phyloP scores from a whole-genome alignment of 1,139 yeast genomes.

The Ogataea hybrid region DNA sequence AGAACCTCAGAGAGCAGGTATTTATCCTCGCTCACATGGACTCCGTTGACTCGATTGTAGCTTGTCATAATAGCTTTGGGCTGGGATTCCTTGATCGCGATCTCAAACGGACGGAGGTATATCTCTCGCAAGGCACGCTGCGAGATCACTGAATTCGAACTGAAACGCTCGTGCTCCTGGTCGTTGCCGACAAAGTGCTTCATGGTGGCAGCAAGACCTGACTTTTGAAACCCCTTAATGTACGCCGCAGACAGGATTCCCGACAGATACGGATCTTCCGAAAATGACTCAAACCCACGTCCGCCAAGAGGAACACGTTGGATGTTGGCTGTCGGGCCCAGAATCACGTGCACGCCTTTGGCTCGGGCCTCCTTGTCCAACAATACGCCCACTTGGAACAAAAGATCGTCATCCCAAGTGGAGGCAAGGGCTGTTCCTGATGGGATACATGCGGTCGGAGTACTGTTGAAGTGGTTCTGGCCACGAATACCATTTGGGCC shows the following conservation, averaged over 20 bases:
- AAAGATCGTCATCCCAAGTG: slow-evolving; percentile 41
- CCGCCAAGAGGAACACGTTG: slow-evolving; percentile 62
- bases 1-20: slow-evolving; percentile 42
- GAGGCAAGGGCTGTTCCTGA: slow-evolving; percentile 47
- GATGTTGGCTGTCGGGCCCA: slow-evolving; percentile 55
- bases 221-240: slow-evolving; percentile 46
- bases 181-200: slow-evolving; percentile 56
- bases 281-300: slow-evolving; percentile 57
- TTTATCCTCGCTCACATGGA: slow-evolving; percentile 48
- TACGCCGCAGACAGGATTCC: slow-evolving; percentile 50
- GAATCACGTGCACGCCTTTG: slow-evolving; percentile 46
- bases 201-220: slow-evolving; percentile 1
- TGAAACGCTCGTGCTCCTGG: slow-evolving; percentile 51
- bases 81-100: slow-evolving; percentile 47
- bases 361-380: slow-evolving; percentile 48
- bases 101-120: slow-evolving; percentile 58
- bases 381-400: slow-evolving; percentile 42
- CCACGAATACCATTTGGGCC: slow-evolving; percentile 60
- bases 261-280: slow-evolving; percentile 60
- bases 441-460: slow-evolving; percentile 52
- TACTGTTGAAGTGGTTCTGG: slow-evolving; percentile 43
- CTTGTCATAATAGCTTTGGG: slow-evolving; percentile 57
- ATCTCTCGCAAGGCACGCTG: slow-evolving; percentile 59
- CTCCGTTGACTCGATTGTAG: slow-evolving; percentile 57
- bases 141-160: slow-evolving; percentile 46